Percentiles rank a stretch among this genome's conserved stretches.
Evolutionary conservation across 164 flowering plant genomes (phyloP).

Genomic region (Nelumbo lutea): DNA sequence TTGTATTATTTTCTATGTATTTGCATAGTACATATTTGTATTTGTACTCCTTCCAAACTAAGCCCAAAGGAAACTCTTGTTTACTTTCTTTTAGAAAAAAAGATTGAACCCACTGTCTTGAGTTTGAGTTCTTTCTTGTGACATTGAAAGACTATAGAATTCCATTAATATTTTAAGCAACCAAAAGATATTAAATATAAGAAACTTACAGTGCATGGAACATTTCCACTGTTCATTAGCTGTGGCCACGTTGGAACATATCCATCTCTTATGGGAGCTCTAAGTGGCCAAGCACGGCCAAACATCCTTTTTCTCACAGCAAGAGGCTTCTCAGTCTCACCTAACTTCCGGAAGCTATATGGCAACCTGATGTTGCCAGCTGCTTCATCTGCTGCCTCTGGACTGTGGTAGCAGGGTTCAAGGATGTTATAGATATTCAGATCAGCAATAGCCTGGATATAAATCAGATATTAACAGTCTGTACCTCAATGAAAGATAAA

Average conservation of each 20-base stretch:
- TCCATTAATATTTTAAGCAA: slow-evolving; percentile 57
- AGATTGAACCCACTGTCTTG: background rate
- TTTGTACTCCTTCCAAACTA: no score
- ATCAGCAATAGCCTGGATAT: slow-evolving; percentile 40
- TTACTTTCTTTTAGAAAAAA: background rate
- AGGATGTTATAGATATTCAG: slow-evolving; percentile 81
- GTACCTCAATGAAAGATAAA: background rate
- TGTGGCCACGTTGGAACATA: slow-evolving; percentile 89
- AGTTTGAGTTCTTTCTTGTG: background rate
- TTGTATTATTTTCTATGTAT: background rate
- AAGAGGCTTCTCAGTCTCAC: slow-evolving; percentile 77
- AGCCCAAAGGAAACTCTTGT: background rate
- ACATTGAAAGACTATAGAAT: slow-evolving; percentile 22
- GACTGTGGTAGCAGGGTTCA: slow-evolving; percentile 75
- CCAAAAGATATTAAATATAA: slow-evolving; percentile 6
- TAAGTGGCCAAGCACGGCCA: slow-evolving; percentile 92
- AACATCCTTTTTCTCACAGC: slow-evolving; percentile 85
- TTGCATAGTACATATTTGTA: no score
- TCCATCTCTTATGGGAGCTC: slow-evolving; percentile 81
- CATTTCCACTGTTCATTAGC: slow-evolving; percentile 33
- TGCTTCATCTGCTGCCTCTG: slow-evolving; percentile 17
- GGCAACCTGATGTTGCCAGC: slow-evolving; percentile 41
- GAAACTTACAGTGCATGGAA: slow-evolving; percentile 86
- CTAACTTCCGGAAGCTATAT: slow-evolving; percentile 61
- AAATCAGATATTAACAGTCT: background rate